Percentiles rank a stretch among this genome's conserved stretches.
Evolutionary conservation across 2,329 filamentous ascomycete genomes (phyloP).

Genomic region (Colletotrichum navitas): DNA sequence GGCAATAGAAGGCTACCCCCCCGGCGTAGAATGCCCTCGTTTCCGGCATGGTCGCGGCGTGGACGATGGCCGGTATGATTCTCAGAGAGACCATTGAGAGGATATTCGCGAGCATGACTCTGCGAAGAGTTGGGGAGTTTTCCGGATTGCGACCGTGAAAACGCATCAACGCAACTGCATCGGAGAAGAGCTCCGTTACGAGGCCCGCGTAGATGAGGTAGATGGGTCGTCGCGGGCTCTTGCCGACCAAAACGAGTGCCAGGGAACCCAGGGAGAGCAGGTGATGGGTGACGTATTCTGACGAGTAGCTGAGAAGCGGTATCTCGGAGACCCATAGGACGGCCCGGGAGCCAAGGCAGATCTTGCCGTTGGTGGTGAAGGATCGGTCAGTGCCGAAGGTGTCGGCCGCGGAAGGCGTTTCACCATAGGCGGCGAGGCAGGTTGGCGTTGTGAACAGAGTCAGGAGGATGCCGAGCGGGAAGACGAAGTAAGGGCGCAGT

Average conservation of each 20-base stretch:
- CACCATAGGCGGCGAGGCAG: conserved; percentile 30
- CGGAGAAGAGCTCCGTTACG: conserved; percentile 37
- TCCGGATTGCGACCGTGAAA: conserved; percentile 11
- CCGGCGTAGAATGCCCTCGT: not conserved
- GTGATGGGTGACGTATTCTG: conserved; percentile 40
- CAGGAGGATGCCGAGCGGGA: conserved; percentile 32
- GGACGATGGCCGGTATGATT: conserved; percentile 7
- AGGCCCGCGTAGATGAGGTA: conserved; percentile 40
- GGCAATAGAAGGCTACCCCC: not conserved
- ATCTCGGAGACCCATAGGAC: conserved; percentile 42
- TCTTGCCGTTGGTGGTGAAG: conserved; percentile 19
- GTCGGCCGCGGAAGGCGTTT: conserved; percentile 6
- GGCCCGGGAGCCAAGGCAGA: conserved; percentile 35
- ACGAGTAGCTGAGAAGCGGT: conserved; percentile 33
- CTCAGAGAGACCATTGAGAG: not conserved
- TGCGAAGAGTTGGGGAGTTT: not conserved
- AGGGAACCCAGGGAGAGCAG: conserved; percentile 35
- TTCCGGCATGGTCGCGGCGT: not conserved
- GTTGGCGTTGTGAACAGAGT: conserved; percentile 28
- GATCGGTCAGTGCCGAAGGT: not conserved
- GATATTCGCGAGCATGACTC: conserved; percentile 7
- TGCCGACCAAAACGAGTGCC: conserved; percentile 1
- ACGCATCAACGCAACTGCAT: conserved; percentile 26
- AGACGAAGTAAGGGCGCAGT: conserved; percentile 37
- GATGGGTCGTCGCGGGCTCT: conserved; percentile 8